A percentile compares a stretch with the other conserved stretches of the same genome.
Conservation (phyloP, 225 moss, liverwort and hornwort genomes). For the Marchantia paleacea region DNA sequence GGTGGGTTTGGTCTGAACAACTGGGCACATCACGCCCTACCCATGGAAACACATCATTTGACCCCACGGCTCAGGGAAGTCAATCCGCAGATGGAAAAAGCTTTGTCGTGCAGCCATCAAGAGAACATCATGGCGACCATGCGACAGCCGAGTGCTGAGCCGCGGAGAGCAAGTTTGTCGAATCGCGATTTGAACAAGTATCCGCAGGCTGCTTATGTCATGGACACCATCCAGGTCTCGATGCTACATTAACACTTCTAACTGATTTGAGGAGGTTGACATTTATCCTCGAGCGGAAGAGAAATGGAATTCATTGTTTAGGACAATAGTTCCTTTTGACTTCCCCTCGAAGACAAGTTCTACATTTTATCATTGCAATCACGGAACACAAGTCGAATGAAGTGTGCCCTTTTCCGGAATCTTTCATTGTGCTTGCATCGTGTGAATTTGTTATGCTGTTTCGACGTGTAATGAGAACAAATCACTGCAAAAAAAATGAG, state of each 20-base stretch:
- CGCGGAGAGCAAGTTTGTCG: background rate
- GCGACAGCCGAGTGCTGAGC: background rate
- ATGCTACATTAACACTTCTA: background rate
- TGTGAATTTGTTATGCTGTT: no score
- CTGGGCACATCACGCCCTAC: background rate
- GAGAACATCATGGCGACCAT: background rate
- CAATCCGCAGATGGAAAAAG: background rate
- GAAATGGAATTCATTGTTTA: conserved; percentile 4
- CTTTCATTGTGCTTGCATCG: no score
- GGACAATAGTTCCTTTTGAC: conserved; percentile 1
- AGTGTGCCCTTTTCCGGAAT: no score
- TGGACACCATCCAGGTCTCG: background rate
- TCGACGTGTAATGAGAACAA: no score
- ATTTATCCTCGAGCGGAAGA: background rate
- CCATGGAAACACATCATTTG: background rate
- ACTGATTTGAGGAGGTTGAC: background rate
- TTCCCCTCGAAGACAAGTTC: background rate
- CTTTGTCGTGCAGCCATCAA: background rate
- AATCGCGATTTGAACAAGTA: background rate
- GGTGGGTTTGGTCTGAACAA: background rate
- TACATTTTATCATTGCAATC: background rate
- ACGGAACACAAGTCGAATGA: no score
- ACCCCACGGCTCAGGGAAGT: background rate
- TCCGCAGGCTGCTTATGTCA: background rate
- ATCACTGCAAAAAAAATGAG: no score